Base-by-base conservation (phyloP, 352 stramenopile species). In the Globisporangium okanoganense region DNA sequence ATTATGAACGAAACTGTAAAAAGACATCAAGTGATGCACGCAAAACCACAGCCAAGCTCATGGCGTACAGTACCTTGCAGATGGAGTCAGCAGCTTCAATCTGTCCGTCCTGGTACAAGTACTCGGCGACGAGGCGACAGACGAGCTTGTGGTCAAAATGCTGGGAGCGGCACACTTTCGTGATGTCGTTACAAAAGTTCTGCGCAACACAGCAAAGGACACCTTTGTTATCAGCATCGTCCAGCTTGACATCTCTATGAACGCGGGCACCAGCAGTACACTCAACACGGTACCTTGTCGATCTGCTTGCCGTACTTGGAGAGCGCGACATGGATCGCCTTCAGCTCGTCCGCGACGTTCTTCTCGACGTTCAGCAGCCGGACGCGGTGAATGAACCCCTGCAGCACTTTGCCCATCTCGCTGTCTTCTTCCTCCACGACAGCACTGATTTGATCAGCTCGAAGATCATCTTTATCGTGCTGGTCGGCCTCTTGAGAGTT, bases 301-400 rank as follows among this genome's bases (percentile, higher is more conserved):
- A 92, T 90, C 44, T 87, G 77, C 62, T 92, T 92, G 36, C 75
- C 79, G 50, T 85, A 90, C 60, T 90, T 92, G 47, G 80, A 88
- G 48, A 92, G 56, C 48, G 85, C 65, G 35, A 86, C 69, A 55
- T 92, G 83, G 24, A 92, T 84, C 6, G 64, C 56, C 52, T 88
- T 89, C 14, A 92, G 66, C 56, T 92, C 83, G 24, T 78, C 81
- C 1, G 73, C 70, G 12, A 88, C 76, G 41, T 79, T 85, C 65
- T 89, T 88, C 50, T 92, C 81, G 13, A 90, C 67, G 52, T 90
- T 87, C 58, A 92, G 51, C 33, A 87, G 65, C 16, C 71, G 75
- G 33, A 88, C 80, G 10, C 78, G 78, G 52, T 79, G 62, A 48
- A 89, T 78, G 48, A 90, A 92, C 45, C 86, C 78, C 41, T 79